Conservation (phyloP, 306 rosid genomes). For the Dalbergia oliveri region DNA sequence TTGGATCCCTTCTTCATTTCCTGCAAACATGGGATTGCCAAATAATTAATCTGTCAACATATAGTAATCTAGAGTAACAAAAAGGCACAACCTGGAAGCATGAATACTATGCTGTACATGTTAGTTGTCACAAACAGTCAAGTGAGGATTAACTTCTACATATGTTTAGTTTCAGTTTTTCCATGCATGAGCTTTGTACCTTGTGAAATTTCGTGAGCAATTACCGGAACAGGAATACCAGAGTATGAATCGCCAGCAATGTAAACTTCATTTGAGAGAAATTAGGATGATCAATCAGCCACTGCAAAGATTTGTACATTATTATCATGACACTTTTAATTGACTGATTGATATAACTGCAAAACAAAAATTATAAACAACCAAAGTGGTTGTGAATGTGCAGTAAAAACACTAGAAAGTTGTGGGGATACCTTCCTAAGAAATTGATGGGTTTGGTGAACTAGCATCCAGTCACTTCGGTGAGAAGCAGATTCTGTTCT, state of each 20-base stretch:
- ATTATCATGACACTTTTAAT: not conserved
- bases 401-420: not conserved
- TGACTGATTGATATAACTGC: not conserved
- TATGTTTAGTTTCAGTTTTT: not conserved
- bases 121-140: not conserved
- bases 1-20: slow-evolving; percentile 53
- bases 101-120: not conserved
- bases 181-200: slow-evolving; percentile 48
- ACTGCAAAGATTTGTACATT: slow-evolving; percentile 55
- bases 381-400: not conserved
- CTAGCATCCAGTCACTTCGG: slow-evolving; percentile 46
- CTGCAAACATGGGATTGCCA: slow-evolving; percentile 40
- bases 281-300: slow-evolving; percentile 75
- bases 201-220: slow-evolving; percentile 59
- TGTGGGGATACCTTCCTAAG: slow-evolving; percentile 49
- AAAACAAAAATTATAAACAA: not conserved
- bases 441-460: slow-evolving; percentile 52
- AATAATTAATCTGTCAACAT: not conserved
- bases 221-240: slow-evolving; percentile 67
- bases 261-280: slow-evolving; percentile 58
- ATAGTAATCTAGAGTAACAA: not conserved
- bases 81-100: too few species aligned
- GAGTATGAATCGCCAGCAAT: slow-evolving; percentile 80
- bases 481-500: slow-evolving; percentile 11
- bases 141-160: not conserved